Evolutionary conservation across 176 grass and related monocot genomes (phyloP).

Genomic region (Typha latifolia): DNA sequence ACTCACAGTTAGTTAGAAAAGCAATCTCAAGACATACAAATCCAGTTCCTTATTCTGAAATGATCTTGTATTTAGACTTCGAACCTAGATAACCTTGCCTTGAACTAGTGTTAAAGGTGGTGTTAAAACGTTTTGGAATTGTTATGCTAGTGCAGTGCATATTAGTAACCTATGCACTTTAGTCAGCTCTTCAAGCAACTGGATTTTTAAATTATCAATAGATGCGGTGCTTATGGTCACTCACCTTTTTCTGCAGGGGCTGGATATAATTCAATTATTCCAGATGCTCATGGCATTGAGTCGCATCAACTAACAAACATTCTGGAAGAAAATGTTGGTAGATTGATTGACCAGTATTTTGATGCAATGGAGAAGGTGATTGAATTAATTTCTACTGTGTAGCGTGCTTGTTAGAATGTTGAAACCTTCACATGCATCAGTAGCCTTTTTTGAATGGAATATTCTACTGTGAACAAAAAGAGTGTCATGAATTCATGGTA

Average conservation of each 20-base stretch:
- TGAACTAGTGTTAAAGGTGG: too few species aligned
- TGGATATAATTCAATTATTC: slow-evolving; percentile 65
- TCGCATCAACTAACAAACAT: slow-evolving; percentile 49
- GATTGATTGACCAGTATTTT: slow-evolving; percentile 82
- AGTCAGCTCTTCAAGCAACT: neutral
- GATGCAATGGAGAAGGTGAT: slow-evolving; percentile 85
- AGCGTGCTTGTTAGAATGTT: neutral
- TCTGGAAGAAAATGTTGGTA: slow-evolving; percentile 54
- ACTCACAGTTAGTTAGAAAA: neutral
- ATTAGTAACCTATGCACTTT: too few species aligned
- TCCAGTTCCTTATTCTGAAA: neutral
- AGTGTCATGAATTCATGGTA: too few species aligned
- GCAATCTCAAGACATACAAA: neutral
- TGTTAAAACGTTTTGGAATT: too few species aligned
- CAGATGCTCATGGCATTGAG: slow-evolving; percentile 42
- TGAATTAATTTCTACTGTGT: slow-evolving; percentile 7
- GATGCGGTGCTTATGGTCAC: neutral
- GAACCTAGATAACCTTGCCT: too few species aligned
- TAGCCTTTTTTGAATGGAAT: too few species aligned
- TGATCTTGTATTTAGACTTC: neutral
- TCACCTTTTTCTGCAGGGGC: slow-evolving; percentile 34
- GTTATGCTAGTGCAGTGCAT: too few species aligned
- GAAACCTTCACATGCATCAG: neutral
- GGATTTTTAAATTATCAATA: neutral
- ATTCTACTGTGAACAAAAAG: neutral